A percentile compares a stretch with the other conserved stretches of the same genome.
Conservation (phyloP, 139 green algal species). For the Trebouxia sp. region DNA sequence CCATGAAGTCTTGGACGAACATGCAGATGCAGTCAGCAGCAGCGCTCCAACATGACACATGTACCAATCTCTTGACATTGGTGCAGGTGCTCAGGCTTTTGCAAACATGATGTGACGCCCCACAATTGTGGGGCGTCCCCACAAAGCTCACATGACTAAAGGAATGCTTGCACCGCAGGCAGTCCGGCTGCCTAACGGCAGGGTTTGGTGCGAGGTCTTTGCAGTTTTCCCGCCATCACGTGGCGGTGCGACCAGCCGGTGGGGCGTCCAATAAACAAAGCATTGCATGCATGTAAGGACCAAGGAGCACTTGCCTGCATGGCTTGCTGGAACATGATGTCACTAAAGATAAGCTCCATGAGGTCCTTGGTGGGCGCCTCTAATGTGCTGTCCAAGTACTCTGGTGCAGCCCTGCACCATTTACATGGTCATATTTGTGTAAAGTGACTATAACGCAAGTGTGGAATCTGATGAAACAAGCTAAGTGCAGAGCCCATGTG, state of each 20-base stretch:
- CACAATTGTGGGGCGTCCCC: no score
- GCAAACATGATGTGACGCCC: no score
- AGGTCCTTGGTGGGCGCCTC: constrained; percentile 28
- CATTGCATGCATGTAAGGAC: neutral
- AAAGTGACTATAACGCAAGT: no score
- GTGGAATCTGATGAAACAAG: no score
- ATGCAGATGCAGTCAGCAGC: no score
- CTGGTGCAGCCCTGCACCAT: neutral
- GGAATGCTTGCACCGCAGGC: neutral
- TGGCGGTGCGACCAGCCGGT: no score
- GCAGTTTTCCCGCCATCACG: neutral
- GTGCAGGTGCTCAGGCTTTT: no score
- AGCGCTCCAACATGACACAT: no score
- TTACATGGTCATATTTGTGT: no score
- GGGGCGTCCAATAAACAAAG: neutral
- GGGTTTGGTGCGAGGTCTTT: neutral
- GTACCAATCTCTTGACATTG: no score
- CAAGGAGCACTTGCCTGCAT: neutral
- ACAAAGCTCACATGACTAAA: neutral
- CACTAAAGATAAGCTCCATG: constrained; percentile 50
- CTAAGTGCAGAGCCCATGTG: no score
- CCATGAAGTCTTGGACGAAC: no score
- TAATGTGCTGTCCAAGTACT: constrained; percentile 7
- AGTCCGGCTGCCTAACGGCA: neutral
- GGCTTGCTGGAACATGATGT: constrained; percentile 50